phyloP scores from a whole-genome alignment of 129 eudicot genomes.

The sunflower (Helianthus annuus) region DNA sequence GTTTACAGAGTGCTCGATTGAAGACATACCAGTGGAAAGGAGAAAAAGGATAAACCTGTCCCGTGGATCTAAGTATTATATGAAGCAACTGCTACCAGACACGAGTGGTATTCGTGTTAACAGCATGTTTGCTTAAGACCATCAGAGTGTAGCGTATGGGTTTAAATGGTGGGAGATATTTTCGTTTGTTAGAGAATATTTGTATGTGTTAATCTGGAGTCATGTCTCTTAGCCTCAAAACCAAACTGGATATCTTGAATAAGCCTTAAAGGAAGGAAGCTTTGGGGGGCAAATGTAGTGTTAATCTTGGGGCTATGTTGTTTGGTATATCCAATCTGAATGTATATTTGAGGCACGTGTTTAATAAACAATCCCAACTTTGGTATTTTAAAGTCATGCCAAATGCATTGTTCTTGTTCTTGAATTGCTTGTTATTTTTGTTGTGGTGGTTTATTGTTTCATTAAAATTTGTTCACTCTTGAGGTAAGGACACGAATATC shows the following conservation, averaged over 20 bases:
- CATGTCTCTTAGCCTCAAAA: neutral
- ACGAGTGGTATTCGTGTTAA: slow-evolving; percentile 67
- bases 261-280: slow-evolving; percentile 1
- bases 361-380: neutral
- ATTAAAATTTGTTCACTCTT: no score
- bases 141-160: neutral
- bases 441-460: neutral
- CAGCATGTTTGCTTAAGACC: slow-evolving; percentile 43
- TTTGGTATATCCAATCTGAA: neutral
- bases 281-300: slow-evolving; percentile 15
- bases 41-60: slow-evolving; percentile 75
- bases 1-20: slow-evolving; percentile 83
- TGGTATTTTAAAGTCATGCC: neutral
- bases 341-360: neutral
- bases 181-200: slow-evolving; percentile 5
- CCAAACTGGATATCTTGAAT: neutral
- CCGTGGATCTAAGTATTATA: slow-evolving; percentile 88
- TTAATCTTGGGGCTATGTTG: neutral
- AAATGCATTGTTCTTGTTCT: neutral
- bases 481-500: no score
- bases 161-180: neutral
- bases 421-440: slow-evolving; percentile 1
- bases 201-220: slow-evolving; percentile 6
- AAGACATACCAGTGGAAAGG: slow-evolving; percentile 75
- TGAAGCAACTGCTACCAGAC: slow-evolving; percentile 80